A percentile compares a stretch with the other conserved stretches of the same genome.
These are phyloP conservation scores for Mortierella alpina DNA, from an alignment of 192 early-diverging fungal species.

Conservation along the genomic window DNA sequence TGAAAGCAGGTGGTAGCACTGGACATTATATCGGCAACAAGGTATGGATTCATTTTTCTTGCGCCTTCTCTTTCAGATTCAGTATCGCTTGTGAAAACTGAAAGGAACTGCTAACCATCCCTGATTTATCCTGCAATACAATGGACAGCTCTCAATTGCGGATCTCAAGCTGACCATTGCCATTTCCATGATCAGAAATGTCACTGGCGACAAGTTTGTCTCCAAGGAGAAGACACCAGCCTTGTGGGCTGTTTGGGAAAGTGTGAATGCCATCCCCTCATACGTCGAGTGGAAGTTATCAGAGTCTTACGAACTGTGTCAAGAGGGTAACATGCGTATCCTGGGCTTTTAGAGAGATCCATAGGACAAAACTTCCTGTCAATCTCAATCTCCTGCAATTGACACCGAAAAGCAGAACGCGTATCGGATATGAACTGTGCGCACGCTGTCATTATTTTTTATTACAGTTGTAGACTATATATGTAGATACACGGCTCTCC, in stretches of 20 bases:
- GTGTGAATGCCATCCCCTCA: conserved; percentile 30
- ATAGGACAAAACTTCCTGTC: not conserved
- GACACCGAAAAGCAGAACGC: too few species aligned
- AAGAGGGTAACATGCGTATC: conserved; percentile 10
- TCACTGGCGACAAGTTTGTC: conserved; percentile 22
- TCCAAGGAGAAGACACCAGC: conserved; percentile 26
- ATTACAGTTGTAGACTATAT: too few species aligned
- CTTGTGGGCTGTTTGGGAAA: conserved; percentile 35
- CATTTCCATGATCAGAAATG: not conserved
- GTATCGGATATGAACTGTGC: too few species aligned
- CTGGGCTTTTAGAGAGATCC: conserved; percentile 8
- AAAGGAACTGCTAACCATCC: not conserved
- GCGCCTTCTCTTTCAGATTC: not conserved
- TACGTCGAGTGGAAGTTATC: conserved; percentile 27
- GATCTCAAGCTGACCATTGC: conserved; percentile 21
- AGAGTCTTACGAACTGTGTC: conserved; percentile 2
- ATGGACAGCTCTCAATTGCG: conserved; percentile 15
- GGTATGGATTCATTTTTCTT: conserved; percentile 7
- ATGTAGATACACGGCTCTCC: too few species aligned
- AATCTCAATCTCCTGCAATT: too few species aligned
- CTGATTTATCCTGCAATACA: not conserved
- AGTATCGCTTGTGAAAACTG: too few species aligned
- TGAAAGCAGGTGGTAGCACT: conserved; percentile 19
- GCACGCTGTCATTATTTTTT: too few species aligned
- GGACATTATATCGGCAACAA: conserved; percentile 34